A percentile compares a stretch with the other conserved stretches of the same genome.
phyloP scores from a whole-genome alignment of 352 stramenopile genomes.

The Aphanomyces astaci region DNA sequence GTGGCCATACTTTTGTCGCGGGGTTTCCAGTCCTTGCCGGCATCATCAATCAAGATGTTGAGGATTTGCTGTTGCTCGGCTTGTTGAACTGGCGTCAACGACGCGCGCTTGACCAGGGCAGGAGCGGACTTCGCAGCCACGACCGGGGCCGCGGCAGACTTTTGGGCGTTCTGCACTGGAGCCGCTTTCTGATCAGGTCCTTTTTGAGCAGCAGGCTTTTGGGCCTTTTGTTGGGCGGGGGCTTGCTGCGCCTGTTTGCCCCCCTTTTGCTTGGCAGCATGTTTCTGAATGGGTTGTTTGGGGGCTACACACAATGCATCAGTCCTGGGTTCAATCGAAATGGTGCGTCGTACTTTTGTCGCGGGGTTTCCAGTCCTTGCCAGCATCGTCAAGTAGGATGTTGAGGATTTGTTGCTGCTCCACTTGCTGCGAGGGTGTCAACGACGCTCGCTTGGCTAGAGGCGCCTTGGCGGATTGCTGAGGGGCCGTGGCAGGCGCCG shows the following conservation, averaged over 20 bases:
- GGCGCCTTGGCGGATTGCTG: neutral
- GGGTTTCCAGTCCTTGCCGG: neutral
- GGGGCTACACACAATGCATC: neutral
- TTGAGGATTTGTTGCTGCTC: neutral
- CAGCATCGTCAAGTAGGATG: neutral
- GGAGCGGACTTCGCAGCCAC: neutral
- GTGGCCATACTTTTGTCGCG: neutral
- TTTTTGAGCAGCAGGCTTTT: too few relatives aligned
- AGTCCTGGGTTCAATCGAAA: too few relatives aligned
- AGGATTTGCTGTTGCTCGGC: neutral
- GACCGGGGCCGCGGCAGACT: neutral
- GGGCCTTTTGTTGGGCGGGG: neutral
- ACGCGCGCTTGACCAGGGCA: neutral
- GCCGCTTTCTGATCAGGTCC: too few relatives aligned
- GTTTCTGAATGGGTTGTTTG: neutral
- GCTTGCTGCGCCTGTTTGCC: neutral
- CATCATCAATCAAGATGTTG: neutral
- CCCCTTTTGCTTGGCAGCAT: neutral
- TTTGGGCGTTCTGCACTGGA: too few relatives aligned
- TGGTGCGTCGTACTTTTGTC: conserved; percentile 1
- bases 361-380: conserved; percentile 2
- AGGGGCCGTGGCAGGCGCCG: neutral
- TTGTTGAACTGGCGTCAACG: neutral
- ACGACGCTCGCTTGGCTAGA: neutral
- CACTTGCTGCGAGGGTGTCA: neutral